Base-by-base conservation (phyloP, 176 grass and related monocot genomes). In the Aechmea fasciata region DNA sequence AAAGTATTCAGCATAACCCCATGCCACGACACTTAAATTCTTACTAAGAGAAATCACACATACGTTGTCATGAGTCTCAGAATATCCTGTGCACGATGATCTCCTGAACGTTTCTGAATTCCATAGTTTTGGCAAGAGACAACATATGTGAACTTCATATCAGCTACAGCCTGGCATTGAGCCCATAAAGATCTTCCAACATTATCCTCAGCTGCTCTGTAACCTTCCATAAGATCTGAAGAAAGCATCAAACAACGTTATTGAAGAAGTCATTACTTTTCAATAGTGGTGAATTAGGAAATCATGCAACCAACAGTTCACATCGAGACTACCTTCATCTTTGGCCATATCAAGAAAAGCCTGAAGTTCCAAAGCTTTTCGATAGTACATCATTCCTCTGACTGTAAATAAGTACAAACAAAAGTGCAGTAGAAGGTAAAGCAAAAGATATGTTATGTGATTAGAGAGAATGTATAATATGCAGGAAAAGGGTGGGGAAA, bases 81-180 rank as follows among this genome's bases (percentile, higher is more conserved):
- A 73, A 96, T 96, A 89, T 96, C 88, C 33, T 92, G 86, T 47
- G 93, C 93, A 64, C 10, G 83, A 47, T 10, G 10, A 83, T 96
- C 86, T 48, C 83, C 74, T 68, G 83, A 78, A 25, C 93, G 88
- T 75, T 96, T 96, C 73, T 96, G 93, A 52, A 96, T 92, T 78
- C 93, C 93, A n/a, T 96, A 96, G 81, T 89, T 81, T 55, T 96
- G 93, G 76, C 93, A 96, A 47, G 93, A 96, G 41, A 96, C 89
- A 70, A 96, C 89, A 68, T 92, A 96, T 68, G 93, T 89, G 77
- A 96, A 96, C 80, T 96, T 96, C 88, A 96, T 87, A 76, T 96
- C 93, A 73, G 93, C 93, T 62, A 92, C 84, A 81, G 88, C 93
- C 80, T 96, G 90, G 71, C 88, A 96, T 78, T 92, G 83, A 49